phyloP scores from a whole-genome alignment of 169 alveolate genomes.

The Cryptosporidium muris region DNA sequence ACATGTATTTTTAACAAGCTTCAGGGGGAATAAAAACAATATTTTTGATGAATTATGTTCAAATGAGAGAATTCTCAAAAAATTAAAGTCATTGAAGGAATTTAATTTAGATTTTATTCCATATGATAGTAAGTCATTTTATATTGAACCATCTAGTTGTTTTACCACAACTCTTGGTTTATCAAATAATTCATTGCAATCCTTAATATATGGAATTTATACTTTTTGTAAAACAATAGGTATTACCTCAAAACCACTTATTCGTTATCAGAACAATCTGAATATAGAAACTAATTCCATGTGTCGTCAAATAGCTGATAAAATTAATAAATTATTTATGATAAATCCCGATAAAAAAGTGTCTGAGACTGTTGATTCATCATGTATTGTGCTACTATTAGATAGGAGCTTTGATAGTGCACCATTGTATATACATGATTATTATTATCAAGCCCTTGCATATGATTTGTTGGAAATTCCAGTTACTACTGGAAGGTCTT shows the following conservation, averaged over 20 bases:
- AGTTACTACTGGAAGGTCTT: neutral
- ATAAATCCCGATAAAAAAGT: neutral
- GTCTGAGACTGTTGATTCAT: neutral
- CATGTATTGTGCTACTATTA: constrained; percentile 73
- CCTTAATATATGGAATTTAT: constrained; percentile 34
- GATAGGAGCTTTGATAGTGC: constrained; percentile 81
- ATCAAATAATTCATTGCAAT: constrained; percentile 4
- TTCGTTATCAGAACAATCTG: constrained; percentile 32
- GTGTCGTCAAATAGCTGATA: constrained; percentile 37
- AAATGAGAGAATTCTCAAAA: constrained; percentile 5
- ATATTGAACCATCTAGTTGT: constrained; percentile 40
- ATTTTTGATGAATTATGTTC: constrained; percentile 15
- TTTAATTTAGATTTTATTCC: constrained; percentile 81
- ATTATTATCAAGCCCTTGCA: constrained; percentile 82
- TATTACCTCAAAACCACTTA: constrained; percentile 16
- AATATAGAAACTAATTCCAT: constrained; percentile 9
- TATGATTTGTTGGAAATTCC: constrained; percentile 79
- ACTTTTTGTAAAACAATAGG: constrained; percentile 67
- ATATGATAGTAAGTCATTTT: constrained; percentile 80
- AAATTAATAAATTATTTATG: constrained; percentile 1
- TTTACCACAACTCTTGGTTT: constrained; percentile 22
- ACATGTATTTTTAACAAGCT: constrained; percentile 51
- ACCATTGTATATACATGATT: constrained; percentile 83
- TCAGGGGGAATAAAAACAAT: constrained; percentile 9
- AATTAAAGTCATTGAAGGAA: constrained; percentile 41